These are phyloP conservation scores for Delonix regia DNA, from an alignment of 306 rosid species.

Conservation along the genomic window DNA sequence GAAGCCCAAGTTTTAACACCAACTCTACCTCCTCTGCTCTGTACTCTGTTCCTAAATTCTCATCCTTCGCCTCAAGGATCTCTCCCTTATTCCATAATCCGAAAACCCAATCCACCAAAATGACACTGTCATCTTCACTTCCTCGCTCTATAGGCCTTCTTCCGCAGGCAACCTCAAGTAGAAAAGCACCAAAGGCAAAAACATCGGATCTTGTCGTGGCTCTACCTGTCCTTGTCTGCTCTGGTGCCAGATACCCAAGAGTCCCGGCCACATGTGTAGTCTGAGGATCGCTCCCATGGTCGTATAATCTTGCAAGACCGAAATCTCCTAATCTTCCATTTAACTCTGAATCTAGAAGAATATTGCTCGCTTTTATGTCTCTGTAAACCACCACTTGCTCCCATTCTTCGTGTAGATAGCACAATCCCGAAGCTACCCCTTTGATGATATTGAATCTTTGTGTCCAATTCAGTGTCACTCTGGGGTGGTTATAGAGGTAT, in stretches of 20 bases:
- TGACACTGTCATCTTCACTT: conserved; percentile 28
- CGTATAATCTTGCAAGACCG: conserved; percentile 68
- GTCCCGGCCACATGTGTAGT: conserved; percentile 81
- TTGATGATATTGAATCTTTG: conserved; percentile 58
- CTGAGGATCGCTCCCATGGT: conserved; percentile 63
- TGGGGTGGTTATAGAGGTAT: conserved; percentile 43
- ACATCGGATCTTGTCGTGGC: conserved; percentile 66
- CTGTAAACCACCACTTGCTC: conserved; percentile 76
- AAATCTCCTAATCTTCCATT: conserved; percentile 77
- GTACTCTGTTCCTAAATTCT: neutral
- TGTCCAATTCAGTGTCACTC: conserved; percentile 50
- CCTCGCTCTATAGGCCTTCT: conserved; percentile 58
- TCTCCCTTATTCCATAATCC: conserved; percentile 46
- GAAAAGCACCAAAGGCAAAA: conserved; percentile 65
- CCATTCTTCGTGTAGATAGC: conserved; percentile 70
- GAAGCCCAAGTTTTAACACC: neutral
- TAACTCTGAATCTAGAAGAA: conserved; percentile 58
- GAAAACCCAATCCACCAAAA: conserved; percentile 62
- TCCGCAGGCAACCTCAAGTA: conserved; percentile 73
- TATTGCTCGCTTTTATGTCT: conserved; percentile 79
- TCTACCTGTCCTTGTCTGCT: conserved; percentile 58
- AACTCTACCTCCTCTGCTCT: neutral
- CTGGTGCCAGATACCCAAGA: conserved; percentile 72
- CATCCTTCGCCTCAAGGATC: conserved; percentile 52
- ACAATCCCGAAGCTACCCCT: conserved; percentile 59